Percentiles rank a stretch among this genome's conserved stretches.
phyloP scores from a whole-genome alignment of 495 filamentous ascomycete genomes.

The Chaetomidium leptoderma region DNA sequence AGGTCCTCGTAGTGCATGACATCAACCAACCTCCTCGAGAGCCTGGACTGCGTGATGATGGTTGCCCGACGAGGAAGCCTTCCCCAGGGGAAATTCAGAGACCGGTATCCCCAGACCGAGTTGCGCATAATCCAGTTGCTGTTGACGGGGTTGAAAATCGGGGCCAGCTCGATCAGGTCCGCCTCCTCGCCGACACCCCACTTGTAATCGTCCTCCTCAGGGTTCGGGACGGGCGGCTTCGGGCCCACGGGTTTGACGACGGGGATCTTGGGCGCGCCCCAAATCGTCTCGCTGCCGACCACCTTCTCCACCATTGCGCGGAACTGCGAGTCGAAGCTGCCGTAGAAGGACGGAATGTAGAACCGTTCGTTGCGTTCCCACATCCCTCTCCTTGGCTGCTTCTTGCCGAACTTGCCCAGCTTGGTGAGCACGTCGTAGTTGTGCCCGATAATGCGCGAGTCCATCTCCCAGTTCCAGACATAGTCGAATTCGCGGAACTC shows the following conservation, averaged over 20 bases:
- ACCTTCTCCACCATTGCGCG: slow-evolving; percentile 46
- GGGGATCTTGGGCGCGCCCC: slow-evolving; percentile 55
- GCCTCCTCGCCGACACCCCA: slow-evolving; percentile 77
- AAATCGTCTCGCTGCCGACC: slow-evolving; percentile 49
- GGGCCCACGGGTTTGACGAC: slow-evolving; percentile 58
- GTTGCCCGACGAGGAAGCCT: slow-evolving; percentile 60
- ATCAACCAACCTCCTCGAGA: slow-evolving; percentile 58
- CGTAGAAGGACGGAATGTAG: slow-evolving; percentile 63
- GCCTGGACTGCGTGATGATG: slow-evolving; percentile 62
- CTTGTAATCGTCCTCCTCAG: slow-evolving; percentile 57
- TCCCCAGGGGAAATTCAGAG: slow-evolving; percentile 40
- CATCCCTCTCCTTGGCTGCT: slow-evolving; percentile 61
- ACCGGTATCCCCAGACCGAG: slow-evolving; percentile 58
- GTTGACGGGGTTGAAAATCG: slow-evolving; percentile 63
- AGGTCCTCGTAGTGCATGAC: slow-evolving; percentile 61
- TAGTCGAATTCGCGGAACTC: slow-evolving; percentile 67
- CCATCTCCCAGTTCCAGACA: slow-evolving; percentile 75
- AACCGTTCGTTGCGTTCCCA: slow-evolving; percentile 74
- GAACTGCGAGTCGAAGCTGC: slow-evolving; percentile 52
- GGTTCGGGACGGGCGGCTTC: slow-evolving; percentile 48
- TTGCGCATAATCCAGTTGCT: slow-evolving; percentile 61
- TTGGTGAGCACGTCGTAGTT: slow-evolving; percentile 65
- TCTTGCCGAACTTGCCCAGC: slow-evolving; percentile 53
- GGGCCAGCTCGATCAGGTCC: slow-evolving; percentile 66
- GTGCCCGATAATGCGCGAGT: slow-evolving; percentile 66